Evolutionary conservation across 768 basidiomycete genomes (phyloP).

Genomic region (Melanogaster broomeanus): DNA sequence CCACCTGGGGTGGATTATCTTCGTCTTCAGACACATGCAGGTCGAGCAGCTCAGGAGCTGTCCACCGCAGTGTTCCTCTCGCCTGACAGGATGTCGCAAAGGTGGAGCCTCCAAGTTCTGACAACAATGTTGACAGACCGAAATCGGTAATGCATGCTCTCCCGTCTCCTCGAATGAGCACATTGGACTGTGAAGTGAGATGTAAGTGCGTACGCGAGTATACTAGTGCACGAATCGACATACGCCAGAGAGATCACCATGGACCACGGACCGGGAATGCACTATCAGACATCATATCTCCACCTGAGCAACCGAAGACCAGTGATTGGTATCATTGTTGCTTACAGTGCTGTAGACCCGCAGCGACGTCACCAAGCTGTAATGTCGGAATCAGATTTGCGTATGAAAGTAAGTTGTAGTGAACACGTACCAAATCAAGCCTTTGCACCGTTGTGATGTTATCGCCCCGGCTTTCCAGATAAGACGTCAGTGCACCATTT

Average conservation of each 20-base stretch:
- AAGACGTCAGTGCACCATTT: slow-evolving; percentile 12
- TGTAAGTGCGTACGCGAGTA: not conserved
- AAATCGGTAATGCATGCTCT: slow-evolving; percentile 44
- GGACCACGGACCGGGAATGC: not conserved
- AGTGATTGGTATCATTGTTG: not conserved
- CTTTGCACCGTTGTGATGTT: not conserved
- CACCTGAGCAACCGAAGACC: not conserved
- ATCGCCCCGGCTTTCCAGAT: slow-evolving; percentile 7
- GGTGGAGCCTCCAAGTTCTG: slow-evolving; percentile 32
- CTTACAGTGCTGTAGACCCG: slow-evolving; percentile 5
- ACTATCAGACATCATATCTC: not conserved
- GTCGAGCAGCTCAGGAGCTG: slow-evolving; percentile 38
- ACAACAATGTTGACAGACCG: slow-evolving; percentile 41
- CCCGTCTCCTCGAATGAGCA: slow-evolving; percentile 42
- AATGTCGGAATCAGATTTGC: too few relatives aligned
- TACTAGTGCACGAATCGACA: not conserved
- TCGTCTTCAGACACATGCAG: not conserved
- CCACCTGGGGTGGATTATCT: not conserved
- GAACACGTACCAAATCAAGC: not conserved
- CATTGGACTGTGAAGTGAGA: slow-evolving; percentile 31
- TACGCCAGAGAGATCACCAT: slow-evolving; percentile 14
- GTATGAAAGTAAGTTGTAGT: too few relatives aligned
- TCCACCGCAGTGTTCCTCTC: slow-evolving; percentile 44
- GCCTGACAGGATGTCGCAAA: slow-evolving; percentile 27
- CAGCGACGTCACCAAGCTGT: slow-evolving; percentile 6